Conservation (phyloP, 305 asterid genomes). For the Plantago coronopus region DNA sequence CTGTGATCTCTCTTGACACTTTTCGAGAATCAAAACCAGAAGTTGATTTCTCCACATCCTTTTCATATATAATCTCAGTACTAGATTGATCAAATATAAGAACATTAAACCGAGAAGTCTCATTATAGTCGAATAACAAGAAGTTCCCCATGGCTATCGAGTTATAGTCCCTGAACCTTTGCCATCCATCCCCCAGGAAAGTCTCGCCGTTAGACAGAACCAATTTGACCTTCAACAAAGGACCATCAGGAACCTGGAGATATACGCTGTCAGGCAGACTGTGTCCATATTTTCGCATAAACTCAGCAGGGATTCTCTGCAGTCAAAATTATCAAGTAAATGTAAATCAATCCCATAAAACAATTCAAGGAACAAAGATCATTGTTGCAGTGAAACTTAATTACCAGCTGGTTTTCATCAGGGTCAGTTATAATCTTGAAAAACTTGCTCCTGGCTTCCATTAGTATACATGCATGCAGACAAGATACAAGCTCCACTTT, state of each 20-base stretch:
- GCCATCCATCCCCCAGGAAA: slow-evolving; percentile 30
- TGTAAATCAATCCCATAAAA: background rate
- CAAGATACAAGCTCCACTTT: no score
- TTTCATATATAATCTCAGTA: no score
- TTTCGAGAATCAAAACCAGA: no score
- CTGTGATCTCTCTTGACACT: background rate
- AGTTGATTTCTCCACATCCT: no score
- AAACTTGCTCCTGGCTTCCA: background rate
- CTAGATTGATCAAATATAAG: slow-evolving; percentile 27
- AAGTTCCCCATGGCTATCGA: slow-evolving; percentile 23
- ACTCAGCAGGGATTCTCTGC: slow-evolving; percentile 31
- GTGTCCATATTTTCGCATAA: slow-evolving; percentile 21
- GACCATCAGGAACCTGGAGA: slow-evolving; percentile 26
- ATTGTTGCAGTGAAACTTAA: background rate
- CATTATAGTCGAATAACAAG: slow-evolving; percentile 22
- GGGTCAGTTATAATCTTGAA: slow-evolving; percentile 1
- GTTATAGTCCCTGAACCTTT: slow-evolving; percentile 21
- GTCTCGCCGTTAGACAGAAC: slow-evolving; percentile 9
- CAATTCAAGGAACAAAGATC: background rate
- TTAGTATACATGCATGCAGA: no score
- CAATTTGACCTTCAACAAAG: slow-evolving; percentile 20
- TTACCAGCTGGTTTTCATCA: slow-evolving; percentile 8
- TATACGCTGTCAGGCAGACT: slow-evolving; percentile 21
- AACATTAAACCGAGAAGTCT: slow-evolving; percentile 29
- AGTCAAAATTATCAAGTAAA: background rate